Evolutionary conservation across 2,329 filamentous ascomycete species (phyloP), one percentile per base, ranked within the genome.

Genomic region (Esteya vermicola): DNA sequence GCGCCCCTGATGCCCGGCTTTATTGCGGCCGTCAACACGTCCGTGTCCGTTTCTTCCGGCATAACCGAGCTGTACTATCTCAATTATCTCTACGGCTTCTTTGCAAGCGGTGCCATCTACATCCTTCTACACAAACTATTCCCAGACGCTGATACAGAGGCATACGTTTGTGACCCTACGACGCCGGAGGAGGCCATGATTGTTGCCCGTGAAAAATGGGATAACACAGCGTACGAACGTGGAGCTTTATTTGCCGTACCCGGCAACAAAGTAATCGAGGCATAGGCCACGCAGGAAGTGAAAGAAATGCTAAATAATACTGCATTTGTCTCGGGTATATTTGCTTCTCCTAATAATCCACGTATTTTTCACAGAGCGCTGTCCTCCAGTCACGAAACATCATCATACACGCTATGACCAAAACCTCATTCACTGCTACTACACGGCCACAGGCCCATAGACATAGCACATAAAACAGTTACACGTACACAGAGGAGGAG

Each of bases 1-100:
- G 10, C 62, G 3, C 63, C 63, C 1, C 56, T 54, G 4, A 45
- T 67, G 36, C 63, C 64, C 0, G 63, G 63, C 12, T 64, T 67
- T 42, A 50, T 65, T 7, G 55, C 57, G 2, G 56, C 60, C 4
- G 55, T 65, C 10, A 57, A 61, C 36, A 32, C 46, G 1, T 51
- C 51, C 3, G 50, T 61, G 6, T 47, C 32, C 1, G 53, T 66
- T 0, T 48, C 57, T 0, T 51, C 54, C 6, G 59, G 57, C 4
- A 61, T 56, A 36, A 62, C 45, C 0, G 56, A 63, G 42, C 48
- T 63, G 1, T 63, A 61, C 44, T 54, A 54, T 43, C 47, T 61
- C 37, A 61, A 58, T 45, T 63, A 60, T 26, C 18, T 62, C 0
- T 62, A 61, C 9, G 59, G 60, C 0, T 60, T 62, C 22, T 27